A percentile compares a stretch with the other conserved stretches of the same genome.
These are phyloP conservation scores for Hsuehochloa calcarea DNA, from an alignment of 176 grass and related monocot species.

Conservation along the genomic window DNA sequence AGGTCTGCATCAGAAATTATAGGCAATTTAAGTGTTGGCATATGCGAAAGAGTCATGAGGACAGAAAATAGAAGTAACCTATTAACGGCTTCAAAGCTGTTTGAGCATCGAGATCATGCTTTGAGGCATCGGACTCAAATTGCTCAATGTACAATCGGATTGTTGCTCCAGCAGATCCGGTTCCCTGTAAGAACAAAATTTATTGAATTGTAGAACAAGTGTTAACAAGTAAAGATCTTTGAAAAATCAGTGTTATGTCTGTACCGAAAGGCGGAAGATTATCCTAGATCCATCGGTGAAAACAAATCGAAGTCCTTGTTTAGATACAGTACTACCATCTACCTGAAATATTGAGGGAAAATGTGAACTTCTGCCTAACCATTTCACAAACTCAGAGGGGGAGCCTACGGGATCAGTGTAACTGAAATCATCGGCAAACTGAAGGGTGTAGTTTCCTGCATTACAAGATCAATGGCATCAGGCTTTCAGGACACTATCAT, in stretches of 20 bases:
- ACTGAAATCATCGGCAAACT: constrained; percentile 88
- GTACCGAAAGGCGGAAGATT: constrained; percentile 87
- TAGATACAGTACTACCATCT: constrained; percentile 68
- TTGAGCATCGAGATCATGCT: constrained; percentile 73
- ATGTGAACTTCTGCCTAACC: constrained; percentile 16
- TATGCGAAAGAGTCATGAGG: not conserved
- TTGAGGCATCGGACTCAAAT: constrained; percentile 68
- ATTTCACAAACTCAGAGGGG: not conserved
- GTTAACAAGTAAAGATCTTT: not conserved
- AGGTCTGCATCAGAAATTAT: constrained; percentile 53
- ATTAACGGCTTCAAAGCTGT: constrained; percentile 71
- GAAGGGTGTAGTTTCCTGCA: constrained; percentile 66
- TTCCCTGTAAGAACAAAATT: constrained; percentile 57
- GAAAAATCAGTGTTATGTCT: not conserved
- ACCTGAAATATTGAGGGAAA: constrained; percentile 48
- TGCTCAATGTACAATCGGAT: constrained; percentile 83
- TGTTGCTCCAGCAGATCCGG: constrained; percentile 89
- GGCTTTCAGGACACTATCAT: not conserved
- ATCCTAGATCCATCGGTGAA: constrained; percentile 84
- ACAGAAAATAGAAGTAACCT: constrained; percentile 42
- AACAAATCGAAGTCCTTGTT: constrained; percentile 91
- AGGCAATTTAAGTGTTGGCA: not conserved
- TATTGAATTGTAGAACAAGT: not conserved
- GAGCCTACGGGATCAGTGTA: constrained; percentile 73
- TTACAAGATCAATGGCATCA: constrained; percentile 17